Evolutionary conservation across 164 flowering plant genomes (phyloP).

Genomic region (Piper betle): DNA sequence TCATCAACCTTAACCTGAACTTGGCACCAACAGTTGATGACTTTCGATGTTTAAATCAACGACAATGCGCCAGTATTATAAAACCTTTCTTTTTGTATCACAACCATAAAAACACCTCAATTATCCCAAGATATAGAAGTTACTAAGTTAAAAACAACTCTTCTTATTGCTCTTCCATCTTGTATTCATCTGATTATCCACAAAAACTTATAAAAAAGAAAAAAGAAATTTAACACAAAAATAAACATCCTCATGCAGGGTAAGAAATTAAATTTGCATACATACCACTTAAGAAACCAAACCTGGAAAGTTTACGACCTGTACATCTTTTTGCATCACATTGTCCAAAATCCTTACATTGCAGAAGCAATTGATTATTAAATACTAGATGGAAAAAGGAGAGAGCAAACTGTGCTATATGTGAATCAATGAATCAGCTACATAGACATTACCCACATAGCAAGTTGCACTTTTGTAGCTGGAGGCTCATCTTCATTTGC

Average conservation of each 20-base stretch:
- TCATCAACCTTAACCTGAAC: no score
- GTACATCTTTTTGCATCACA: conserved; percentile 98
- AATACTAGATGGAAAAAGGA: background rate
- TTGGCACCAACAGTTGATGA: no score
- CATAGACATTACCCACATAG: conserved; percentile 79
- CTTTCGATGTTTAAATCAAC: no score
- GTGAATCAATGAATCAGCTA: background rate
- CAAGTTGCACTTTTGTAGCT: conserved; percentile 61
- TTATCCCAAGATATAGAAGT: no score
- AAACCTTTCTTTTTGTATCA: no score
- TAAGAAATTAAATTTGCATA: conserved; percentile 9
- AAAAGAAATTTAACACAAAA: background rate
- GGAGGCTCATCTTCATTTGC: conserved; percentile 31
- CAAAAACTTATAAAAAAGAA: background rate
- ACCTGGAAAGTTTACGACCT: conserved; percentile 94
- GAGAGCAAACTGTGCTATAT: background rate
- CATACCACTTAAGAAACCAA: conserved; percentile 73
- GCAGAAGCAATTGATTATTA: no score
- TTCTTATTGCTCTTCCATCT: background rate
- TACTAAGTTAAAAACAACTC: background rate
- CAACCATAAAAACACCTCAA: no score
- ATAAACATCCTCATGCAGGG: background rate
- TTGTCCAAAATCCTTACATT: conserved; percentile 93
- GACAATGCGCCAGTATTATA: no score
- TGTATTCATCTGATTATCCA: background rate